A percentile compares a stretch with the other conserved stretches of the same genome.
Conservation (phyloP, 768 basidiomycete species). For the Fibroporia radiculosa region DNA sequence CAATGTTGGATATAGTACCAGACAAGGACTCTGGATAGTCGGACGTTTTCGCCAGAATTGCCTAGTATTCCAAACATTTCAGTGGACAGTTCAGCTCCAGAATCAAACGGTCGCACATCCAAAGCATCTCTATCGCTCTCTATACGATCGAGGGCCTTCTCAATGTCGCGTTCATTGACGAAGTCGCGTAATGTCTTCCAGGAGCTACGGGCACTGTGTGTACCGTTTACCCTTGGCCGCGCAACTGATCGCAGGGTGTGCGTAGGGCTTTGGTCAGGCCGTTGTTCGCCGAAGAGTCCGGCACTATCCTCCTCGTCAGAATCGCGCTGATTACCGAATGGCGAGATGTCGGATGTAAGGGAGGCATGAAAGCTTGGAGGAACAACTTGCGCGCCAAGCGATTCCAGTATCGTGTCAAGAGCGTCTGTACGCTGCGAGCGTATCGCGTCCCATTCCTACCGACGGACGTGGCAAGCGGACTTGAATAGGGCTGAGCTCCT, state of each 20-base stretch:
- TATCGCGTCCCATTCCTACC: slow-evolving; percentile 66
- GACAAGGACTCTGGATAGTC: slow-evolving; percentile 61
- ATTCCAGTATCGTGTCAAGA: slow-evolving; percentile 65
- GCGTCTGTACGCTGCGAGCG: slow-evolving; percentile 53
- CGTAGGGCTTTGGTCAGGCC: slow-evolving; percentile 31
- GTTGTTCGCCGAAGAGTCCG: slow-evolving; percentile 13
- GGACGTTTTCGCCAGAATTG: slow-evolving; percentile 52
- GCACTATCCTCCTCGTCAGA: slow-evolving; percentile 31
- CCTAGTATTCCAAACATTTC: no score
- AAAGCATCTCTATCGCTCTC: slow-evolving; percentile 61
- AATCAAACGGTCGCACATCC: slow-evolving; percentile 53
- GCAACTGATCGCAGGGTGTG: slow-evolving; percentile 29
- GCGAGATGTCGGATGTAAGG: slow-evolving; percentile 50
- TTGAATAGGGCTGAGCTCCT: no score
- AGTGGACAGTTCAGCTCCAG: no score
- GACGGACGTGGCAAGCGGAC: no score
- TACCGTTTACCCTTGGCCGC: slow-evolving; percentile 15
- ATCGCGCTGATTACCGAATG: slow-evolving; percentile 69
- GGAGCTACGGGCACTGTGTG: slow-evolving; percentile 36
- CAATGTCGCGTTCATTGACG: slow-evolving; percentile 76
- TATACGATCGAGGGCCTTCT: slow-evolving; percentile 65
- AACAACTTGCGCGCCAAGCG: slow-evolving; percentile 63
- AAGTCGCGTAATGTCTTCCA: slow-evolving; percentile 87
- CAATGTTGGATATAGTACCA: slow-evolving; percentile 48
- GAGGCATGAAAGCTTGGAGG: slow-evolving; percentile 72